These are phyloP conservation scores for Sporisorium exsertum DNA, from an alignment of 1,284 basidiomycete species.

Conservation along the genomic window DNA sequence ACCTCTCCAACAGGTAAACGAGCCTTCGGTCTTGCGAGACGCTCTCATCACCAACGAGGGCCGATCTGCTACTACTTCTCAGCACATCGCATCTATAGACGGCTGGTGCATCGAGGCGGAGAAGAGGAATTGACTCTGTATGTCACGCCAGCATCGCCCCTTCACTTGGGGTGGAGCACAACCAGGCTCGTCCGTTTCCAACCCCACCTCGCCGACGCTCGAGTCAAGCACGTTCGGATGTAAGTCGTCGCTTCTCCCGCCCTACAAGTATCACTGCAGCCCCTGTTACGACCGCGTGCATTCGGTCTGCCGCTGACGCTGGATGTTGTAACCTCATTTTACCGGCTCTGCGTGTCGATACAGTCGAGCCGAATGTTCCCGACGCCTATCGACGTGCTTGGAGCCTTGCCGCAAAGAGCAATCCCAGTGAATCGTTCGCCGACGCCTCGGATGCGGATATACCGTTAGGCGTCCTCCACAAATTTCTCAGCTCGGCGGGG, in stretches of 20 bases:
- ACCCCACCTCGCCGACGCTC: conserved; percentile 22
- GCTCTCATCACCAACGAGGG: neutral
- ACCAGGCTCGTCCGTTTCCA: conserved; percentile 26
- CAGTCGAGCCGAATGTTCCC: conserved; percentile 41
- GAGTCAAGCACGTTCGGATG: conserved; percentile 28
- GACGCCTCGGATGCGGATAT: conserved; percentile 24
- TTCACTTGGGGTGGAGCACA: conserved; percentile 45
- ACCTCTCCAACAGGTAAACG: neutral
- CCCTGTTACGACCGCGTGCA: neutral
- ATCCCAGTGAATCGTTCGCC: conserved; percentile 3
- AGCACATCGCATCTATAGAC: neutral
- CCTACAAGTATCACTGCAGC: no score
- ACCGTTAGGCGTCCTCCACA: conserved; percentile 34
- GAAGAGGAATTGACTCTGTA: neutral
- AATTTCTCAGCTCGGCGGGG: conserved; percentile 29
- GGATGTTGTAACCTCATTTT: neutral
- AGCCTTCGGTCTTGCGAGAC: neutral
- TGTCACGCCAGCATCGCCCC: conserved; percentile 39
- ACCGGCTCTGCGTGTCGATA: neutral
- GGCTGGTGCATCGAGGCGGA: neutral
- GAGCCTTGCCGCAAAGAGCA: neutral
- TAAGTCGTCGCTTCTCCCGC: conserved; percentile 6
- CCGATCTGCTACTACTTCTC: neutral
- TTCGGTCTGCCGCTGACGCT: neutral
- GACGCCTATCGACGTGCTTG: conserved; percentile 29